Base-by-base conservation (phyloP, 2,329 filamentous ascomycete genomes). In the Didymella sp. region DNA sequence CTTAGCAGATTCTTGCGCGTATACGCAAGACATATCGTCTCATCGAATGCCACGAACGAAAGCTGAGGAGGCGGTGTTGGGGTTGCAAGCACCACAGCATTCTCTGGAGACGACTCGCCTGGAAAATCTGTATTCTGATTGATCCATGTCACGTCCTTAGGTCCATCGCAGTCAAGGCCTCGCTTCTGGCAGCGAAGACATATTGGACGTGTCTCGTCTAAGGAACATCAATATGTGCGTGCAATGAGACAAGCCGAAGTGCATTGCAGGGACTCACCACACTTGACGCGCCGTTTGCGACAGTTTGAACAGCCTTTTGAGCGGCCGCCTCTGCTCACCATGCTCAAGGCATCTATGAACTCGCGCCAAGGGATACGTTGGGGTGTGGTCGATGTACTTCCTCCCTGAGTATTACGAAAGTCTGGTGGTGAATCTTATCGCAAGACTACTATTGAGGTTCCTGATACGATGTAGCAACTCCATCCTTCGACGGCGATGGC, bases 261-360 rank as follows among this genome's bases (percentile, higher is more conserved):
- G 11, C n/a, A 27, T 21, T 12, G 1, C 25, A 7, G 13, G 2
- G 11, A 64, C 69, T 51, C 52, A 71, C 69, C 69, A 33, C 69
- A 72, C 49, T 71, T 72, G 15, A 71, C 62, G 25, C 65, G 63
- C 24, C 68, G 61, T 33, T 62, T 62, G 17, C 68, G 66, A 54
- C 68, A 72, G n/a, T 67, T 60, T 4, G 60, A 43, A 38, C 69
- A 72, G 19, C 68, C 68, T 51, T 63, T 70, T 4, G 69, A 72
- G 40, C 69, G 68, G 9, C 69, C 69, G 37, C 68, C 68, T 51
- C 67, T 62, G 38, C 63, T 69, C 25, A 72, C 69, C 69, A 72
- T 72, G 35, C 49, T 57, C 38, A 44, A 41, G 37, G 41, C 45
- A 55, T 55, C 22, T 41, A 22, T 40, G n/a, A 41, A 11, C 33